Evolutionary conservation across 1,139 yeast genomes (phyloP).

Genomic region (Saccharomyces hybrid): DNA sequence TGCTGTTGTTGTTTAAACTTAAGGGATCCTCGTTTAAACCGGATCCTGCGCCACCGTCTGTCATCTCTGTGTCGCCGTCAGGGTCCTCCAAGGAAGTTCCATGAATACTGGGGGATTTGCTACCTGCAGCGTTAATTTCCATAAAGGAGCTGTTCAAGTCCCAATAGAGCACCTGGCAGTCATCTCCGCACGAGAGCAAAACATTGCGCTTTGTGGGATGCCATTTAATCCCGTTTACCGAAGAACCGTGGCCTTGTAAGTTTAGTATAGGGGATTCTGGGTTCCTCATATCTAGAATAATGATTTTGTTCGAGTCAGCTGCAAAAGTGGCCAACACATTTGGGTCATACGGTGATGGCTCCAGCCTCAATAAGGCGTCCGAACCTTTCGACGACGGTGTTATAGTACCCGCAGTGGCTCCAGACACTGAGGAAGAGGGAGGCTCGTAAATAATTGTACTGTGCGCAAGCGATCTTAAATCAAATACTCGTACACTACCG

Average conservation of each 20-base stretch:
- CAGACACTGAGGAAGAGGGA: conserved; percentile 11
- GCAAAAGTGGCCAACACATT: conserved; percentile 81
- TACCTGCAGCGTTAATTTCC: neutral
- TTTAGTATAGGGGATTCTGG: conserved; percentile 75
- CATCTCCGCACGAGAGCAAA: conserved; percentile 77
- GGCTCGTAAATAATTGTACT: conserved; percentile 90
- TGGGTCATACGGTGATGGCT: conserved; percentile 69
- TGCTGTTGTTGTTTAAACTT: neutral
- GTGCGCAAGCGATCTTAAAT: conserved; percentile 80
- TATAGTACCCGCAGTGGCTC: conserved; percentile 3
- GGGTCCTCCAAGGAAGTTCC: neutral
- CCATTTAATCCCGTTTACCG: conserved; percentile 74
- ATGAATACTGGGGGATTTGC: neutral
- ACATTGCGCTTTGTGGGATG: conserved; percentile 62
- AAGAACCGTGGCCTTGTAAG: conserved; percentile 58
- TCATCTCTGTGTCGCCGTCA: neutral
- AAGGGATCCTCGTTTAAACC: conserved; percentile 11
- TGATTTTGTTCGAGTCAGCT: conserved; percentile 56
- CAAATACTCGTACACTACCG: conserved; percentile 90
- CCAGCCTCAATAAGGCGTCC: conserved; percentile 48
- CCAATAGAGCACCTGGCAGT: conserved; percentile 84
- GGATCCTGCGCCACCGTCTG: neutral
- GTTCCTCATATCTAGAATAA: conserved; percentile 74
- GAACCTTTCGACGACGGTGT: conserved; percentile 7
- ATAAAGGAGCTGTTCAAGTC: conserved; percentile 41